These are phyloP conservation scores for Hymenochaete sp. DNA, from an alignment of 1,284 basidiomycete species.

Conservation along the genomic window DNA sequence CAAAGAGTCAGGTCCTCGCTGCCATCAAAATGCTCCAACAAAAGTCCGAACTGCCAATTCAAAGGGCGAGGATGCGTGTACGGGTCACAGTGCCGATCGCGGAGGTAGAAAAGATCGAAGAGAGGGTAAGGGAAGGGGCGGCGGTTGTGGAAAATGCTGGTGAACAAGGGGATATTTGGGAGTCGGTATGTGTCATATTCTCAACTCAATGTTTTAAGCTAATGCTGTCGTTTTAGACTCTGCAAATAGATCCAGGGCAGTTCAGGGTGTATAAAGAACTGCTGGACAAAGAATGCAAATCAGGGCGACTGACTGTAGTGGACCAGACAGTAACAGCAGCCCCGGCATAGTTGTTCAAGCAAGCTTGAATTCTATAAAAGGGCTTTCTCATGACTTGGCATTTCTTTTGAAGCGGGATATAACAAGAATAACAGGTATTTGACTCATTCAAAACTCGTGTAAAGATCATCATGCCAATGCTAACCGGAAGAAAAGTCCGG, in stretches of 20 bases:
- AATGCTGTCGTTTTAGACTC: slow-evolving; percentile 41
- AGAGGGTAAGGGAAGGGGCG: slow-evolving; percentile 63
- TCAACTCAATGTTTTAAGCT: slow-evolving; percentile 1
- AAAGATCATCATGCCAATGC: too few species aligned
- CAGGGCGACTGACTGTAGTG: slow-evolving; percentile 46
- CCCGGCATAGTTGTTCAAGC: too few species aligned
- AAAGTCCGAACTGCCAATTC: slow-evolving; percentile 78
- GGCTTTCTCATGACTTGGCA: slow-evolving; percentile 30
- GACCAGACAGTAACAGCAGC: slow-evolving; percentile 57
- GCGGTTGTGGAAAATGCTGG: slow-evolving; percentile 86
- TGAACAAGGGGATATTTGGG: slow-evolving; percentile 72
- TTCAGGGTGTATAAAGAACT: slow-evolving; percentile 88
- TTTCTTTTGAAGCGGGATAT: too few species aligned
- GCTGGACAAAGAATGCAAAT: slow-evolving; percentile 80
- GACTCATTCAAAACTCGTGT: too few species aligned
- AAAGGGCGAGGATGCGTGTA: slow-evolving; percentile 88
- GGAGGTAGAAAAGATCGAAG: slow-evolving; percentile 67
- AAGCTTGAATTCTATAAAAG: too few species aligned
- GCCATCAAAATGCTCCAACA: slow-evolving; percentile 82
- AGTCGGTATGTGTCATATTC: slow-evolving; percentile 53
- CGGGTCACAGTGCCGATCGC: slow-evolving; percentile 71
- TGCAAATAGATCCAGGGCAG: slow-evolving; percentile 88
- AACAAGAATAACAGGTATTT: too few species aligned
- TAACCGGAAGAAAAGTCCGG: too few species aligned
- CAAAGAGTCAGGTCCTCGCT: slow-evolving; percentile 92